phyloP scores from a whole-genome alignment of 805 yeast genomes.

The Blastobotrys parvus region DNA sequence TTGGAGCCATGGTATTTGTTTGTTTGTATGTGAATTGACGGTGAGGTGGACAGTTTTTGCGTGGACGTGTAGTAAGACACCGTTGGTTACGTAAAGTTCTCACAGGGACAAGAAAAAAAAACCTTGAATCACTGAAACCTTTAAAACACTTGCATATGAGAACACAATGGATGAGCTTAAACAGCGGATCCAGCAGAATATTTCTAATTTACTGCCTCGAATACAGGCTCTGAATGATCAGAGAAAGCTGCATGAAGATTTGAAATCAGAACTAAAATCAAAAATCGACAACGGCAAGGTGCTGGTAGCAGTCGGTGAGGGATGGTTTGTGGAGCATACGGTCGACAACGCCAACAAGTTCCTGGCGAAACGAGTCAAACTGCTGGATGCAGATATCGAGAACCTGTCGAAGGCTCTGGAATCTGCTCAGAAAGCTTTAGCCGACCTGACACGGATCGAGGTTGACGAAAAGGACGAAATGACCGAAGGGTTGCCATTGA shows the following conservation, averaged over 20 bases:
- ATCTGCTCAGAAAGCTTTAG: conserved; percentile 10
- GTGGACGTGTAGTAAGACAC: no score
- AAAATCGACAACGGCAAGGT: conserved; percentile 1
- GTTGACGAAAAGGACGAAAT: conserved; percentile 23
- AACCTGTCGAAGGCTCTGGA: conserved; percentile 14
- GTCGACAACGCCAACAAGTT: conserved; percentile 14
- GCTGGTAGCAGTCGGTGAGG: conserved; percentile 24
- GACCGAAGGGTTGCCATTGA: conserved; percentile 43
- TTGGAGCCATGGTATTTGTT: conserved; percentile 38
- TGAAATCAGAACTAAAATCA: not conserved
- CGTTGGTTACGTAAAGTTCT: not conserved
- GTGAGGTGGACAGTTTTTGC: not conserved
- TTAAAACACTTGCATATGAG: not conserved
- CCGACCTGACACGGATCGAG: conserved; percentile 6
- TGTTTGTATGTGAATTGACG: not conserved
- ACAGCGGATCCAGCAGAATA: conserved; percentile 4
- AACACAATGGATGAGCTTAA: conserved; percentile 1
- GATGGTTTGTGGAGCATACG: conserved; percentile 22
- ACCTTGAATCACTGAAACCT: not conserved
- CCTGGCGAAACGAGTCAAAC: conserved; percentile 12
- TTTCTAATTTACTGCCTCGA: conserved; percentile 2
- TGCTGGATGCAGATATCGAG: conserved; percentile 10
- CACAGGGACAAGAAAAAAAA: not conserved
- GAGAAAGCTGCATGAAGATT: conserved; percentile 2
- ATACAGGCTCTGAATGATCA: not conserved